Evolutionary conservation across 257 asterid genomes (phyloP).

Genomic region (Henckelia pumila): DNA sequence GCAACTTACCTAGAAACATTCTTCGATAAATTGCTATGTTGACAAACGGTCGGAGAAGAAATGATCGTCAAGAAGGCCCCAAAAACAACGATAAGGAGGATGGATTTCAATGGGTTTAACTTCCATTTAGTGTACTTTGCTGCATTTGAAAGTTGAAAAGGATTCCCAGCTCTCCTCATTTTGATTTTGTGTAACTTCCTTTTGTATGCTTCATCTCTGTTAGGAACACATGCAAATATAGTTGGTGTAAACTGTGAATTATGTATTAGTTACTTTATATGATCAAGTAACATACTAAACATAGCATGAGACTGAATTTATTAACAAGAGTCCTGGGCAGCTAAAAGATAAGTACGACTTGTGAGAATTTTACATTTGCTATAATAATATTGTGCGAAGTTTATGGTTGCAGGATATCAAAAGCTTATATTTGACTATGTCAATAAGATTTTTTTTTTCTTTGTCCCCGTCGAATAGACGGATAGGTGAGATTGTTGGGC

Average conservation of each 20-base stretch:
- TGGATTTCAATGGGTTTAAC: slow-evolving; percentile 46
- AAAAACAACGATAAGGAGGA: slow-evolving; percentile 39
- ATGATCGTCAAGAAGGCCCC: slow-evolving; percentile 42
- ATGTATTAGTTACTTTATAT: background rate
- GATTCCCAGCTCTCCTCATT: slow-evolving; percentile 43
- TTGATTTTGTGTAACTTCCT: slow-evolving; percentile 54
- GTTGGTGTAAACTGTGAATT: background rate
- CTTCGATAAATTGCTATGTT: slow-evolving; percentile 25
- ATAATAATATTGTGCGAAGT: too few species aligned
- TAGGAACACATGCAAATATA: background rate
- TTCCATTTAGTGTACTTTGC: slow-evolving; percentile 51
- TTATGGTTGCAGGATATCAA: too few species aligned
- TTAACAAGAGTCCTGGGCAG: too few species aligned
- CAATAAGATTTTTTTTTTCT: too few species aligned
- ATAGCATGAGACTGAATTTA: too few species aligned
- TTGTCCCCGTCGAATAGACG: too few species aligned
- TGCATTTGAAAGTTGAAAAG: slow-evolving; percentile 36
- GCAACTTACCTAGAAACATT: slow-evolving; percentile 47
- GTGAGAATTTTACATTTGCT: too few species aligned
- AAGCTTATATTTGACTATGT: too few species aligned
- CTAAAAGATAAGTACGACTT: too few species aligned
- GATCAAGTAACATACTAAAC: background rate
- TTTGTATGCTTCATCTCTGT: slow-evolving; percentile 50
- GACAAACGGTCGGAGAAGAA: slow-evolving; percentile 55
- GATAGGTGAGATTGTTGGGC: too few species aligned